Base-by-base conservation (phyloP, 2,329 filamentous ascomycete genomes). In the Blastomyces silverae region DNA sequence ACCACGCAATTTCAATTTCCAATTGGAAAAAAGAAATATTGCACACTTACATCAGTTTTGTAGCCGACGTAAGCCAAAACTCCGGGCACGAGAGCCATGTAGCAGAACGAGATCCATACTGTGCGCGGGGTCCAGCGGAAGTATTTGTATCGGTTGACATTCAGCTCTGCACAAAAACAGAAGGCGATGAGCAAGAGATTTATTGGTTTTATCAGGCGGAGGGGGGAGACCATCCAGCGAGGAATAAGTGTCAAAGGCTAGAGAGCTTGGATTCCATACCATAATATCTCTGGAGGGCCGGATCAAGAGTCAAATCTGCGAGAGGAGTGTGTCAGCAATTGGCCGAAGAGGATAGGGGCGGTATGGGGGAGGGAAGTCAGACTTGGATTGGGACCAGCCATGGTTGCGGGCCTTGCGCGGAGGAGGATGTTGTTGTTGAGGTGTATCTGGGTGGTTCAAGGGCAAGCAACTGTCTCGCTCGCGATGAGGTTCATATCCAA, bases 51-150 rank as follows among this genome's bases (percentile, higher is more conserved):
- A 73, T 97, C 93, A 67, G 88, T 92, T 74, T 85, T 86, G 76
- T 90, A 95, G 65, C 86, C 91, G 64, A 90, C 74, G 74, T 87
- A 87, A 58, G 87, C 87, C 70, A 96, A 72, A 65, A 89, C 81
- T 52, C 80, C 77, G 8, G 94, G 94, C 55, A 97, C 84, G 63
- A 88, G 80, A 44, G 87, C 80, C 65, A 89, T 84, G 78, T 93
- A 97, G 69, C 88, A 82, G 75, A 97, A 86, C 4, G 88, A 87
- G 73, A 97, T 78, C 80, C 85, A 87, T 39, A 91, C 91, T 57
- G 91, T 96, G 73, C 89, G 84, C 62, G 87, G 85, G 46, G 89
- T 97, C 91, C 91, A 97, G 78, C 91, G 86, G 85, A 97, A 99
- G 85, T 91, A 96, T 80, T 91, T 91, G 85, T 92, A 89, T 70